A percentile compares a stretch with the other conserved stretches of the same genome.
phyloP scores from a whole-genome alignment of 352 stramenopile species.

The Globisporangium paroecandrum region DNA sequence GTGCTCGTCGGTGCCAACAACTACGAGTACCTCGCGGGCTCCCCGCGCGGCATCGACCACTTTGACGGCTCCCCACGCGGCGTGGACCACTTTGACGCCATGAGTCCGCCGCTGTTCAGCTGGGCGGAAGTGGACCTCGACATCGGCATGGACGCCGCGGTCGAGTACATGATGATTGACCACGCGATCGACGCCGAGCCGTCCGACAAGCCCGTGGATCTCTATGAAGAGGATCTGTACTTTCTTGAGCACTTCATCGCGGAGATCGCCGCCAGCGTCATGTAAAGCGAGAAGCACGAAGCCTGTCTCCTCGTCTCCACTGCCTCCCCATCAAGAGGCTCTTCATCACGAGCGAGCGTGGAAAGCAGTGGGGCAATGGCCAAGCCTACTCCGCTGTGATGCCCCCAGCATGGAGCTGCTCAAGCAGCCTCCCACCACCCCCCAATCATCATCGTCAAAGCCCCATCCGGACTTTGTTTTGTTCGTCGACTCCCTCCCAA shows the following conservation, averaged over 20 bases:
- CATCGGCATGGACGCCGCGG: conserved; percentile 61
- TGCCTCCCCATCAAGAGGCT: background rate
- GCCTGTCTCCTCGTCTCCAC: background rate
- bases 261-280: conserved; percentile 52
- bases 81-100: conserved; percentile 42
- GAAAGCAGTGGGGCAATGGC: background rate
- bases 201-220: conserved; percentile 64
- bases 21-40: conserved; percentile 2
- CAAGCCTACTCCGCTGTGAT: background rate
- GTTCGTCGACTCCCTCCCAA: background rate
- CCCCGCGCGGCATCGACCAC: conserved; percentile 50
- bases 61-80: conserved; percentile 39
- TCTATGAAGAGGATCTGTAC: conserved; percentile 78
- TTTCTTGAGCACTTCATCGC: conserved; percentile 81
- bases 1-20: background rate
- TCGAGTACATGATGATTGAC: conserved; percentile 80
- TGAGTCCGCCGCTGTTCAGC: conserved; percentile 39
- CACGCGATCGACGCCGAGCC: conserved; percentile 72
- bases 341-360: background rate
- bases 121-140: conserved; percentile 77
- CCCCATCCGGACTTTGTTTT: background rate
- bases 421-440: background rate
- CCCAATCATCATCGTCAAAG: conserved; percentile 1
- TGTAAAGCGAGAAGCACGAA: conserved; percentile 17
- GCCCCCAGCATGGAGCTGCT: conserved; percentile 1